These are phyloP conservation scores for Barbatosphaeria neglecta DNA, from an alignment of 495 filamentous ascomycete species.

Conservation along the genomic window DNA sequence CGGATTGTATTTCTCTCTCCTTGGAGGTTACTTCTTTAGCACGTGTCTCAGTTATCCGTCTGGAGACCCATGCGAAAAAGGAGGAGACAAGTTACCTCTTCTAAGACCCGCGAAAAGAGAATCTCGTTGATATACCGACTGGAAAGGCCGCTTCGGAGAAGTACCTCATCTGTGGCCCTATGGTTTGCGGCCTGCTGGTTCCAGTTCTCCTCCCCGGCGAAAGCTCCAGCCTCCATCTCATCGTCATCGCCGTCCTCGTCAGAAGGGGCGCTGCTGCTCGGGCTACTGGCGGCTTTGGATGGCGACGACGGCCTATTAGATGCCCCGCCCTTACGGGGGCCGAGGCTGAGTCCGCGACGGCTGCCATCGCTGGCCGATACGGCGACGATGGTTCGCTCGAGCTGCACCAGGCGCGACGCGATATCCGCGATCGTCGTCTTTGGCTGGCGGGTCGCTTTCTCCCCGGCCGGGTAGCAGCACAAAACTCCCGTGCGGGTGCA, in stretches of 20 bases:
- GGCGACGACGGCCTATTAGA: neutral
- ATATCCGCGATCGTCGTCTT: neutral
- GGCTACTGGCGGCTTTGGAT: neutral
- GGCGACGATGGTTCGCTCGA: neutral
- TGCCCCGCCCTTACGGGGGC: neutral
- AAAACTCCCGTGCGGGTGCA: conserved; percentile 12
- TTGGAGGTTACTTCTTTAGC: neutral
- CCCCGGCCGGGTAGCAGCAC: conserved; percentile 18
- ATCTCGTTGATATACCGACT: neutral
- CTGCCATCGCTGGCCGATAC: neutral
- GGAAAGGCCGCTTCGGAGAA: neutral
- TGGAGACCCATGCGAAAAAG: too few species aligned
- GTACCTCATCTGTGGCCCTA: neutral
- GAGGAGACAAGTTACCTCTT: neutral
- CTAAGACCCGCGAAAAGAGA: neutral
- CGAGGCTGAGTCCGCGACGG: neutral
- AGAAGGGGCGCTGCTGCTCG: neutral
- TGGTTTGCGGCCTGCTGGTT: neutral
- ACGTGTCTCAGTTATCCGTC: neutral
- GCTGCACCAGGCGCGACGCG: neutral
- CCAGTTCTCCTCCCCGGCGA: too few species aligned
- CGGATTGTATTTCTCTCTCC: neutral
- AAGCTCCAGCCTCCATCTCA: neutral
- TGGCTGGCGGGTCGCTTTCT: neutral
- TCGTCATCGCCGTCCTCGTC: neutral